Percentiles rank a stretch among this genome's conserved stretches.
Evolutionary conservation across 108 stramenopile species (phyloP).

Genomic region (Bacterosira constricta): DNA sequence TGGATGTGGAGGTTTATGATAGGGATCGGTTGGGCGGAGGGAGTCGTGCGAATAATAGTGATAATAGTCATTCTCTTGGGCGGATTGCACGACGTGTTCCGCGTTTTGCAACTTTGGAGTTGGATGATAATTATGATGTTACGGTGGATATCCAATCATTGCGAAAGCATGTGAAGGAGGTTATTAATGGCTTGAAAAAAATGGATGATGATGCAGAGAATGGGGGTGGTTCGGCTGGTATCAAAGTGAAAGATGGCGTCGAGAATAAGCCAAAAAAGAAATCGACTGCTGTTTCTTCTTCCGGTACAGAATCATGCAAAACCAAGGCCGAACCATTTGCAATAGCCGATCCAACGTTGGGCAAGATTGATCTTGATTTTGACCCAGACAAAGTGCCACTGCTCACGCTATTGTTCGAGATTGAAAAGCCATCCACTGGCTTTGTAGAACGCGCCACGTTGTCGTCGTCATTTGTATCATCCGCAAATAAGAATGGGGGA

Average conservation of each 20-base stretch:
- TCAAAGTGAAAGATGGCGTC: constrained; percentile 17
- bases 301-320: constrained; percentile 18
- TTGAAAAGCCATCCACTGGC: constrained; percentile 80
- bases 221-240: constrained; percentile 10
- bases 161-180: constrained; percentile 7
- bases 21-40: constrained; percentile 56
- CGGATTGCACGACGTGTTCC: constrained; percentile 77
- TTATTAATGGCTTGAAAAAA: constrained; percentile 9
- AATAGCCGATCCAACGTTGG: constrained; percentile 79
- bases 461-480: constrained; percentile 50
- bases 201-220: constrained; percentile 23
- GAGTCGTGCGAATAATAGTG: constrained; percentile 16
- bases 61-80: constrained; percentile 24
- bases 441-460: constrained; percentile 69
- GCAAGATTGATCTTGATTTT: constrained; percentile 76
- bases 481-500: background rate
- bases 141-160: constrained; percentile 19
- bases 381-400: constrained; percentile 82
- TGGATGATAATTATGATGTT: constrained; percentile 59
- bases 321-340: constrained; percentile 83
- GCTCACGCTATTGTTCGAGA: constrained; percentile 73
- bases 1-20: constrained; percentile 87
- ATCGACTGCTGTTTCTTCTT: background rate
- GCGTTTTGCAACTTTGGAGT: constrained; percentile 82
- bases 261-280: constrained; percentile 1